phyloP scores from a whole-genome alignment of 176 grass and related monocot genomes.

The Cenchrus purpureus region DNA sequence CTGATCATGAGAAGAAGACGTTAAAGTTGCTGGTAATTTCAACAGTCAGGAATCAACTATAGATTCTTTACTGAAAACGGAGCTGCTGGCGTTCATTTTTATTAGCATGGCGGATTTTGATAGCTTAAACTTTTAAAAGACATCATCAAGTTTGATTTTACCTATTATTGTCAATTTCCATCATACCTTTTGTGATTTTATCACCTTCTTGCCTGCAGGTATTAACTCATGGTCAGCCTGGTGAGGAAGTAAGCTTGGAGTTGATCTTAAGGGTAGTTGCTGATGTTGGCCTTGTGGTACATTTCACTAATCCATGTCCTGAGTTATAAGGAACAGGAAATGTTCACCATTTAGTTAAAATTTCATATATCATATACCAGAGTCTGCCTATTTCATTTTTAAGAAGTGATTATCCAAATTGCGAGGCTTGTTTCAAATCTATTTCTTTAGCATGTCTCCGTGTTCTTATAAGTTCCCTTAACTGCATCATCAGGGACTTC shows the following conservation, averaged over 20 bases:
- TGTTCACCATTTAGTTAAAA: not conserved
- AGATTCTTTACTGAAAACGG: not conserved
- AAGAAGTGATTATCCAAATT: not conserved
- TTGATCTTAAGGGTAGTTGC: constrained; percentile 92
- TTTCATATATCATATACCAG: not conserved
- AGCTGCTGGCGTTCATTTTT: not conserved
- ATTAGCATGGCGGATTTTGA: constrained; percentile 2
- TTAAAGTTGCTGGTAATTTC: constrained; percentile 11
- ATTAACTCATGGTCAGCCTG: constrained; percentile 88
- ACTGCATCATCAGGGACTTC: constrained; percentile 70
- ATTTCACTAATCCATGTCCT: constrained; percentile 14
- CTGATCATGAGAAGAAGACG: not conserved
- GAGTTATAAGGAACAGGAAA: not conserved
- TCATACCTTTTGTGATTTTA: not conserved
- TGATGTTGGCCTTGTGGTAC: constrained; percentile 98
- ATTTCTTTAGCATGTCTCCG: not conserved
- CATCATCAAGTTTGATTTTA: not conserved
- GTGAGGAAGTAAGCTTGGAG: constrained; percentile 90
- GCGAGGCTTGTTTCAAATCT: constrained; percentile 12
- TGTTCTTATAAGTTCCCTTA: constrained; percentile 22
- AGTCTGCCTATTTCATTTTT: constrained; percentile 31
- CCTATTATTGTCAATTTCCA: not conserved
- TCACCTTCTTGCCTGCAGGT: constrained; percentile 51
- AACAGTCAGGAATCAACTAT: not conserved
- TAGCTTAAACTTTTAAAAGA: constrained; percentile 22